Base-by-base conservation (phyloP, 1,139 yeast genomes). In the Debaryomyces sp. region DNA sequence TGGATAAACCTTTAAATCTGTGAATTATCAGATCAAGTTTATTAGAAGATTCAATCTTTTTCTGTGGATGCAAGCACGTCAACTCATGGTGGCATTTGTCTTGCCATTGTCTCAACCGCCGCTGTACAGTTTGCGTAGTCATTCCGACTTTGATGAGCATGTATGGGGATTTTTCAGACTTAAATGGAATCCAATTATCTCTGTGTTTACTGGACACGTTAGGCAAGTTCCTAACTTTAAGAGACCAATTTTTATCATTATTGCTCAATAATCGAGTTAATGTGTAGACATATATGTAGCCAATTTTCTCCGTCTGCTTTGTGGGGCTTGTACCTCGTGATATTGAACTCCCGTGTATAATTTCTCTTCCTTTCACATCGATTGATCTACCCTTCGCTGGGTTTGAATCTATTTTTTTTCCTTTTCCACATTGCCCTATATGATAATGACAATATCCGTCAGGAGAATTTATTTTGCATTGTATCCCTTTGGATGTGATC, bases 271-370 rank as follows among this genome's bases (percentile, higher is more conserved):
- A 66, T 48, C 72, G 75, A 2, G 62, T 54, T 30, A 82, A 60
- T 0, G 87, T 82, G 57, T 81, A 83, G 1, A 81, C 70, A 57
- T 83, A 83, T 23, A 83, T 80, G 55, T 55, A 74, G 0, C 88
- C 87, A 13, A 22, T 27, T 24, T 46, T 41, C n/a, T 38, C 35
- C 8, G 27, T 8, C 26, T 21, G 24, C 17, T 23, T 9, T 4
- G 17, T 15, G 17, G 38, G 38, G 15, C 41, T 34, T 46, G 21
- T 18, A 15, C 9, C 23, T 17, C 17, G 9, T 38, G 40, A 23
- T 8, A 12, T 9, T 34, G 37, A 35, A n/a, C 15, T 13, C 13
- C 26, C 21, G n/a, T 17, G 18, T 26, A n/a, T 18, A 4, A 18
- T 24, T 26, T 5, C 36, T 10, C 18, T 15, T 43, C 10, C 18